These are phyloP conservation scores for Leersia perrieri DNA, from an alignment of 176 grass and related monocot species.

Conservation along the genomic window DNA sequence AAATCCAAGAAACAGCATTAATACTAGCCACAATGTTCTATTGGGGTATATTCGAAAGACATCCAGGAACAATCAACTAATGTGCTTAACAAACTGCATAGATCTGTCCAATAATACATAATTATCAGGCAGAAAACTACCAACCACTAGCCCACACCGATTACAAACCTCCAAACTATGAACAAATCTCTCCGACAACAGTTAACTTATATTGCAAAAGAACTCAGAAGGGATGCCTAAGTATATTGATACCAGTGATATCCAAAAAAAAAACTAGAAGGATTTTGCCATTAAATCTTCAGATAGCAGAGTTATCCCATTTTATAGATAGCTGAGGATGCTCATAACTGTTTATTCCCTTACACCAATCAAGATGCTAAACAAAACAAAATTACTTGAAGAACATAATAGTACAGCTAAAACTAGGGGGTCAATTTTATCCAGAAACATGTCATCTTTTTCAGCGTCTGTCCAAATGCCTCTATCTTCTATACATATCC, in stretches of 20 bases:
- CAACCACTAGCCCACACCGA: no score
- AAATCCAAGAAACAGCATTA: neutral
- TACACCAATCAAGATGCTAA: neutral
- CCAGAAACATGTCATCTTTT: neutral
- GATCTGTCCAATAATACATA: no score
- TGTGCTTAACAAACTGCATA: no score
- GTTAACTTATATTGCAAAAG: neutral
- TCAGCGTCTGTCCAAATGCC: no score
- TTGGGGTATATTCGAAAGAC: neutral
- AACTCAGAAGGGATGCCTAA: neutral
- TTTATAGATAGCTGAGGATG: neutral
- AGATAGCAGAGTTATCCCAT: neutral
- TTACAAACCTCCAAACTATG: neutral
- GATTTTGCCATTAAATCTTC: neutral
- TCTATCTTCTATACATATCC: neutral
- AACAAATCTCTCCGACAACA: conserved; percentile 1
- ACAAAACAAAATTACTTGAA: neutral
- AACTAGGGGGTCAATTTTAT: neutral
- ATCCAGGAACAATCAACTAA: neutral
- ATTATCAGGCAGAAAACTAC: no score
- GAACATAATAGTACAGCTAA: neutral
- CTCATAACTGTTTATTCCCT: no score
- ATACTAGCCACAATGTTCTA: no score
- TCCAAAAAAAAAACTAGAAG: neutral
- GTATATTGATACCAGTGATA: neutral